Evolutionary conservation across 495 filamentous ascomycete species (phyloP).

Genomic region (Daldinia loculata): DNA sequence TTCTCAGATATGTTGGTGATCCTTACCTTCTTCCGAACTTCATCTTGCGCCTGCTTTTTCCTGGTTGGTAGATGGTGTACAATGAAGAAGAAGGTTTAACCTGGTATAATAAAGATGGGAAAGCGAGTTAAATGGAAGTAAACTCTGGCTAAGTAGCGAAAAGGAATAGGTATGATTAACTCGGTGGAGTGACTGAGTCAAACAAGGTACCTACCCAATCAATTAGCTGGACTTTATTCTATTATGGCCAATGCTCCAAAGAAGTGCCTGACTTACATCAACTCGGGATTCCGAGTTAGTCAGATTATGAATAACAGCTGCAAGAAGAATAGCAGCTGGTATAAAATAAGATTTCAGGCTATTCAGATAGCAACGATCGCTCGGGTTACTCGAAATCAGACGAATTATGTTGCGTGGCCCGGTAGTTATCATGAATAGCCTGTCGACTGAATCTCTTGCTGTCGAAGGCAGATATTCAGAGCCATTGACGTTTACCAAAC

Average conservation of each 20-base stretch:
- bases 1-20: not conserved
- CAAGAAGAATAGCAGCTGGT: not conserved
- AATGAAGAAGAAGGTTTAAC: conserved; percentile 2
- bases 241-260: not conserved
- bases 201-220: not conserved
- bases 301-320: not conserved
- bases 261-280: conserved; percentile 8
- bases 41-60: conserved; percentile 57
- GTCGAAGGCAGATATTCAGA: conserved; percentile 23
- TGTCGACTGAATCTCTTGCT: conserved; percentile 36
- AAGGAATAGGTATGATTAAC: not conserved
- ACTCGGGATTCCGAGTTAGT: not conserved
- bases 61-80: not conserved
- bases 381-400: conserved; percentile 6
- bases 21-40: conserved; percentile 80
- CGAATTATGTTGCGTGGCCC: conserved; percentile 20
- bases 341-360: conserved; percentile 18
- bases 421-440: conserved; percentile 36
- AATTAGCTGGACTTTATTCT: conserved; percentile 7
- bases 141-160: not conserved
- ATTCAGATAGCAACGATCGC: conserved; percentile 10
- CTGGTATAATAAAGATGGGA: conserved; percentile 1
- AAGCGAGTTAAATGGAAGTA: not conserved
- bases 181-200: conserved; percentile 3
- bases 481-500: conserved; percentile 29